Conservation (phyloP, 257 asterid species). For the Datura wrightii region DNA sequence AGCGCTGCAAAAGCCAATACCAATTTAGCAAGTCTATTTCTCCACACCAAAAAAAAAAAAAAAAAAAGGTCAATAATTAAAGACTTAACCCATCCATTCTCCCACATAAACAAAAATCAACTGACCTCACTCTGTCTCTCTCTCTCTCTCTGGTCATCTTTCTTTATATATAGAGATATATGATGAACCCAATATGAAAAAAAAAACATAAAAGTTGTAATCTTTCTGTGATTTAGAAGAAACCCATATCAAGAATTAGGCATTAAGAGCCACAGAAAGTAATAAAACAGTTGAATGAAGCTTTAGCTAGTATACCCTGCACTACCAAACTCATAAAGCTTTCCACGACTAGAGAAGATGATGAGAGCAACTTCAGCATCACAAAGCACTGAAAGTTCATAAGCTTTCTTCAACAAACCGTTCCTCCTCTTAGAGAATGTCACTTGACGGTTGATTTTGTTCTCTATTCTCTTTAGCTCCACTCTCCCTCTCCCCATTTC, state of each 20-base stretch:
- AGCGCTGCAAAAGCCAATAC: constrained; percentile 6
- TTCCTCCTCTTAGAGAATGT: constrained; percentile 93
- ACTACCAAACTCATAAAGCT: constrained; percentile 89
- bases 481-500: constrained; percentile 97
- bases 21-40: constrained; percentile 26
- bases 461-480: constrained; percentile 89
- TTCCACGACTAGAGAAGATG: constrained; percentile 93
- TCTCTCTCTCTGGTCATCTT: not conserved
- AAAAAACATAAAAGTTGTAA: constrained; percentile 20
- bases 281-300: not conserved
- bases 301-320: constrained; percentile 48
- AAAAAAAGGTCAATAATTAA: not conserved
- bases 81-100: not conserved
- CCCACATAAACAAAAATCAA: not conserved
- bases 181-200: constrained; percentile 8
- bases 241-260: not conserved
- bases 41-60: not conserved
- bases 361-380: constrained; percentile 98
- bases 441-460: constrained; percentile 95
- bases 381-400: constrained; percentile 92
- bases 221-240: constrained; percentile 17
- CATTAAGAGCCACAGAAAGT: constrained; percentile 22
- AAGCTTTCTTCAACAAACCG: constrained; percentile 95
- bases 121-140: not conserved
- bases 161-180: constrained; percentile 6